Base-by-base conservation (phyloP, 2,329 filamentous ascomycete species). In the Piedraia hortae region DNA sequence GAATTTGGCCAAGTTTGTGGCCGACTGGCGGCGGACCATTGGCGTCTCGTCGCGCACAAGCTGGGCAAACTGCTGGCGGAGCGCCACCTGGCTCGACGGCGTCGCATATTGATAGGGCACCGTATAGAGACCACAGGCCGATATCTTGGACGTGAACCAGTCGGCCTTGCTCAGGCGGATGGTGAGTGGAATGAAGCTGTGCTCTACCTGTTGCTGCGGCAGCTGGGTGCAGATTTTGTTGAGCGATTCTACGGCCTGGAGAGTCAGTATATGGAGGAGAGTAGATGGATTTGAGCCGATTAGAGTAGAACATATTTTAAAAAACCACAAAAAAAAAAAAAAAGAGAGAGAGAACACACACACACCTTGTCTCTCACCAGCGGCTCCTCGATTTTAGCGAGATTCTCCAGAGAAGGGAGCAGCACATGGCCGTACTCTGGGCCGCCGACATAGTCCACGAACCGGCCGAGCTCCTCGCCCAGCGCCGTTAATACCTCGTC, bases 81-180 rank as follows among this genome's bases (percentile, higher is more conserved):
- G 67, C 37, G 69, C 70, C 51, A 90, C 77, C 52, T 97, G 85
- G 34, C 80, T 65, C n/a, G 67, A 59, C 22, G 70, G 61, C 24
- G 77, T 71, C 28, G 85, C 77, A 56, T 88, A 89, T 39, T 68
- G 71, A 56, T 97, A 97, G 32, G 85, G 82, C 21, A 68, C 64
- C 44, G 74, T 85, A 55, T 82, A 97, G 31, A 97, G 70, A 31
- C 85, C 85, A 33, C 82, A 90, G 30, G 82, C 85, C 14, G 85
- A 97, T 33, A 97, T 85, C 54, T 93, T 97, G 33, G 85, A 93
- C 26, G 85, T 97, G 50, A 97, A 97, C 85, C 85, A 97, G 53
- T 97, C 85, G 50, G 85, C 85, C 61, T 93, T 97, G 33, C 85
- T 88, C 29, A 97, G 73, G 43, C 85, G 77, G 42, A 89, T 64